Evolutionary conservation across 768 basidiomycete genomes (phyloP), one percentile per base, ranked within the genome.

Genomic region (Trametes villosa): DNA sequence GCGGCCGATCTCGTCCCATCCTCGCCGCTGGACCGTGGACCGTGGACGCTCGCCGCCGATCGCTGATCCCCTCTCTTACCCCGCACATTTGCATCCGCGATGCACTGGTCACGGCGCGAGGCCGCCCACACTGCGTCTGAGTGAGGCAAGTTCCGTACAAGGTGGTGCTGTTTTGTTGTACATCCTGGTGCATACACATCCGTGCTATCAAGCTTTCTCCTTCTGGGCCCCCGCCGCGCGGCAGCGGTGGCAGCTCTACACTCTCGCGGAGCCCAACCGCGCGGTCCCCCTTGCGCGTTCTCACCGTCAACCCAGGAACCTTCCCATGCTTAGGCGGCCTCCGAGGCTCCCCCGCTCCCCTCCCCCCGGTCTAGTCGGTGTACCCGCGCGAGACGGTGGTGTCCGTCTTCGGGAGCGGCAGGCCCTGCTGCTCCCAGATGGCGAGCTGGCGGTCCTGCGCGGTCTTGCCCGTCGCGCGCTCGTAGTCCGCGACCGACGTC

Each of bases 381-480:
- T 87, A 88, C 13, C 86, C 85, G 31, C 80, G 77, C 51, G 81
- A 18, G 41, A 69, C 73, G 29, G 70, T 75, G 36, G 66, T 67
- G 51, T 64, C 68, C 38, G 75, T 27, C 26, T 49, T 40, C 74
- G 38, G 67, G 65, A 46, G 77, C 68, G 40, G 53, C 30, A 87
- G 64, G 4, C 89, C 91, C 62, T 86, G 81, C 68, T 86, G 79
- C 71, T 81, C 85, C 85, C 86, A 91, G 55, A 90, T 77, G 68
- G 88, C 90, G 36, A 86, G 67, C 71, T 89, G 85, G 58, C 89
- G 81, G 72, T 94, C 91, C 64, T 86, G 87, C 0, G 91, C 89
- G 49, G 77, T 71, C 70, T 87, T 87, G 15, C 91, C 90, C 1
- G 81, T 85, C 65, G 78, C 67, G 44, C 70, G 71, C 71, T 87